Percentiles rank a stretch among this genome's conserved stretches.
Evolutionary conservation across 108 stramenopile genomes (phyloP).

Genomic region (Nitzschia sp.): DNA sequence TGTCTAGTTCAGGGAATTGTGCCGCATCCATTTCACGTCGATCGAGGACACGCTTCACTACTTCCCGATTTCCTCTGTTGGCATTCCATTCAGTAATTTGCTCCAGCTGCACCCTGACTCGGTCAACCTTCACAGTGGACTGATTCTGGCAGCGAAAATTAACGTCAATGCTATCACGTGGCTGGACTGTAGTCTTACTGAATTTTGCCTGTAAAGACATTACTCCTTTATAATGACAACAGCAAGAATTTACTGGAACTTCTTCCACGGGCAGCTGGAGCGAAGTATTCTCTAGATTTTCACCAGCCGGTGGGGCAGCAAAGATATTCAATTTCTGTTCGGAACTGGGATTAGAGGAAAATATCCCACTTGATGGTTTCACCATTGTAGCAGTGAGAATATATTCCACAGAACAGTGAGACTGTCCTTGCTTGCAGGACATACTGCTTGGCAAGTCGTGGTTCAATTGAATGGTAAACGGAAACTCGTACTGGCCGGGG

Average conservation of each 20-base stretch:
- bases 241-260: conserved; percentile 25
- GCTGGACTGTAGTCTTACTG: conserved; percentile 12
- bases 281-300: conserved; percentile 6
- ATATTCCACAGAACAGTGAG: conserved; percentile 15
- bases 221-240: conserved; percentile 15
- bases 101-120: conserved; percentile 3
- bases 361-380: conserved; percentile 6
- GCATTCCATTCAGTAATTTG: conserved; percentile 28
- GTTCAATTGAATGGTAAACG: conserved; percentile 17
- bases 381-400: conserved; percentile 14
- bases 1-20: conserved; percentile 19
- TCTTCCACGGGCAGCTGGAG: conserved; percentile 9
- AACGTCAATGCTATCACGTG: conserved; percentile 3
- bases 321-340: conserved; percentile 1
- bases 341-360: neutral
- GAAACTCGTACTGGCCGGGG: conserved; percentile 28
- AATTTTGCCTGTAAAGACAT: conserved; percentile 21
- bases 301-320: neutral
- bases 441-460: conserved; percentile 19
- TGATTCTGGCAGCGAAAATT: conserved; percentile 24
- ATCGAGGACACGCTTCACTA: conserved; percentile 5
- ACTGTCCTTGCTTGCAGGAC: neutral
- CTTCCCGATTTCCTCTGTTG: neutral
- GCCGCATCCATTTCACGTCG: conserved; percentile 1
- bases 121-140: conserved; percentile 1